Percentiles rank a stretch among this genome's conserved stretches.
Evolutionary conservation across 768 basidiomycete species (phyloP).

Genomic region (Albatrellus ellisii): DNA sequence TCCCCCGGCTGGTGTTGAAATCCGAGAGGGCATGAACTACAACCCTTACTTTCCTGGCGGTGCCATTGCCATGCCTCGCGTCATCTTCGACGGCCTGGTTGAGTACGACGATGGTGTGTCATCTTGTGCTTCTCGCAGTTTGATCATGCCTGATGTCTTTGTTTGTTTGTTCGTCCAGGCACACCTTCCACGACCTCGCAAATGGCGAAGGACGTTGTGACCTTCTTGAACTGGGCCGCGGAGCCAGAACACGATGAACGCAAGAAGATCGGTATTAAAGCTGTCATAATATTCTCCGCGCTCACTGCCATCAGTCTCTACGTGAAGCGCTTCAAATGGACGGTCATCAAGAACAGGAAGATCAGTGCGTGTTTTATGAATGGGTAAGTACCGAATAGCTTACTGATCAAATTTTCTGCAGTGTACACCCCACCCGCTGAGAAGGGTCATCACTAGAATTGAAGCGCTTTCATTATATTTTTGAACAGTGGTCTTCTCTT

Average conservation of each 20-base stretch:
- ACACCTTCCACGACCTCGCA: slow-evolving; percentile 96
- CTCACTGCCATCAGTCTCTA: slow-evolving; percentile 74
- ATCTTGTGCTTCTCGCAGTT: not conserved
- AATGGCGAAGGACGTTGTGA: slow-evolving; percentile 98
- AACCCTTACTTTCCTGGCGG: slow-evolving; percentile 99
- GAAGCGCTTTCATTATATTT: slow-evolving; percentile 3
- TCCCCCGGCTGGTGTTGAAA: slow-evolving; percentile 87
- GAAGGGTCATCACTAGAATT: slow-evolving; percentile 37
- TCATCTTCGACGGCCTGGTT: slow-evolving; percentile 90
- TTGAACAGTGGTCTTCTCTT: slow-evolving; percentile 6
- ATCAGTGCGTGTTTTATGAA: slow-evolving; percentile 41
- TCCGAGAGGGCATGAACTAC: slow-evolving; percentile 98
- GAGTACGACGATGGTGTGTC: slow-evolving; percentile 87
- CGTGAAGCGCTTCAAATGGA: slow-evolving; percentile 95
- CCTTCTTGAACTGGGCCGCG: slow-evolving; percentile 93
- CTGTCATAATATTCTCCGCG: slow-evolving; percentile 83
- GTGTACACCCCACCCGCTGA: slow-evolving; percentile 51
- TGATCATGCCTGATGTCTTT: not conserved
- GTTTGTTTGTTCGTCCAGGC: slow-evolving; percentile 28
- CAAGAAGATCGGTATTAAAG: slow-evolving; percentile 95
- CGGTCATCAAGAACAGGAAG: slow-evolving; percentile 85
- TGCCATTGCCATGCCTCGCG: slow-evolving; percentile 96
- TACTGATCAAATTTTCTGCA: slow-evolving; percentile 16
- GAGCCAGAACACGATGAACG: slow-evolving; percentile 98
- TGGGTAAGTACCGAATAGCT: not conserved